Evolutionary conservation across 148 eudicot genomes (phyloP), one percentile per base, ranked within the genome.

Genomic region (Silene uniflora): DNA sequence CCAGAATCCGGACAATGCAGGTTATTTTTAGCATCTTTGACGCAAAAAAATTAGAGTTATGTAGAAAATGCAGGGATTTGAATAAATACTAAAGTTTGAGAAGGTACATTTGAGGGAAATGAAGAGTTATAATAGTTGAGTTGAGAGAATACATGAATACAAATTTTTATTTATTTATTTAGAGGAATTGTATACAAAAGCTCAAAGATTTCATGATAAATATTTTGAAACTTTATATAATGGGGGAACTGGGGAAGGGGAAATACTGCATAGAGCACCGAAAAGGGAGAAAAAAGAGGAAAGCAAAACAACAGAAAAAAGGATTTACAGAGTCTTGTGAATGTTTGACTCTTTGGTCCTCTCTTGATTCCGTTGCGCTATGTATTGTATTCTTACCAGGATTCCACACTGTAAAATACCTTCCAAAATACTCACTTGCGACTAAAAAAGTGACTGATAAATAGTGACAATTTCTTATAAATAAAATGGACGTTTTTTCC

Each of bases 1-100:
- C 49, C 70, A 54, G 77, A 44, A 86, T 56, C 54, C 83, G 14
- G 69, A 87, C 85, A 91, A 91, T 91, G 97, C 73, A 85, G 90
- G 56, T 83, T 21, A 83, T 78, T 60, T 52, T 69, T 23, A 77
- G 46, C 96, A 88, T 89, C 62, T 66, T 81, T 70, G 47, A 49
- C 19, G 10, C 56, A 7, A 62, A 29, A 47, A 23, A 60, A n/a
- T 5, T n/a, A 18, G n/a, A 17, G 10, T 19, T 25, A 17, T 13
- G 18, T 23, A 42, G 25, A 14, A 69, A n/a, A n/a, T 6, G 22
- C 7, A 49, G 13, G 16, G 10, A 7, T 7, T 17, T 35, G 11
- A 24, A 2, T 9, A 39, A 42, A 10, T 25, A 56, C 46, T 69
- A 69, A 17, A 24, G 58, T 68, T 66, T 19, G 44, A 39, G 67